A percentile compares a stretch with the other conserved stretches of the same genome.
Evolutionary conservation across 2,329 filamentous ascomycete genomes (phyloP).

Genomic region (Paracorniculantispora psalliotae): DNA sequence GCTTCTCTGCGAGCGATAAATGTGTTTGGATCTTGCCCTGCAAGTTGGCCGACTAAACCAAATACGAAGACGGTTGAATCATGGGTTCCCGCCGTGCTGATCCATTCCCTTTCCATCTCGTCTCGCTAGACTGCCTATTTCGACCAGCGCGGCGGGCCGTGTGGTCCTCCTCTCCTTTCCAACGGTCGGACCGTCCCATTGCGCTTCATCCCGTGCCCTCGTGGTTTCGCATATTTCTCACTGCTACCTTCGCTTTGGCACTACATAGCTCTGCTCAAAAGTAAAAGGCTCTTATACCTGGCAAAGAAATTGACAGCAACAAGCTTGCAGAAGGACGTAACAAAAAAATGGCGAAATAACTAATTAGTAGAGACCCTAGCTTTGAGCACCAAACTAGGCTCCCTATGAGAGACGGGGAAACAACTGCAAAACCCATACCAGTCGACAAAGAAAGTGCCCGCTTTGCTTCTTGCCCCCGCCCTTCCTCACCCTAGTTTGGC

Average conservation of each 20-base stretch:
- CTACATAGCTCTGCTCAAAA: not conserved
- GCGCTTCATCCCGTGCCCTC: not conserved
- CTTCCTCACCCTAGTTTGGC: not conserved
- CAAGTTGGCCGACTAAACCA: not conserved
- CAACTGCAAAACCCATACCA: not conserved
- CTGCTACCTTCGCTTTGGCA: not conserved
- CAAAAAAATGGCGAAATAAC: not conserved
- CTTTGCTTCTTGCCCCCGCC: not conserved
- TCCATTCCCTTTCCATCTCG: not conserved
- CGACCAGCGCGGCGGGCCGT: not conserved
- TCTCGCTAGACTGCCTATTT: not conserved
- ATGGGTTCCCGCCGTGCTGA: not conserved
- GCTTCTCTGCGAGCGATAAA: not conserved
- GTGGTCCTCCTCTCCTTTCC: not conserved
- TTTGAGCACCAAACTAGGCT: not conserved
- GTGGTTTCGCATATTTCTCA: not conserved
- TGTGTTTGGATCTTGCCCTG: not conserved
- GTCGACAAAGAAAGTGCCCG: not conserved
- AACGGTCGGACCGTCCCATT: not conserved
- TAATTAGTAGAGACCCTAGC: too few species aligned
- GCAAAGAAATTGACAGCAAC: not conserved
- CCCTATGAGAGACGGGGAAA: not conserved
- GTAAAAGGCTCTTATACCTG: not conserved
- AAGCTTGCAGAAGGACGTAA: not conserved
- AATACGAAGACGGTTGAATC: not conserved